A percentile compares a stretch with the other conserved stretches of the same genome.
Conservation (phyloP, 2,329 filamentous ascomycete genomes). For the Claviceps sp. region DNA sequence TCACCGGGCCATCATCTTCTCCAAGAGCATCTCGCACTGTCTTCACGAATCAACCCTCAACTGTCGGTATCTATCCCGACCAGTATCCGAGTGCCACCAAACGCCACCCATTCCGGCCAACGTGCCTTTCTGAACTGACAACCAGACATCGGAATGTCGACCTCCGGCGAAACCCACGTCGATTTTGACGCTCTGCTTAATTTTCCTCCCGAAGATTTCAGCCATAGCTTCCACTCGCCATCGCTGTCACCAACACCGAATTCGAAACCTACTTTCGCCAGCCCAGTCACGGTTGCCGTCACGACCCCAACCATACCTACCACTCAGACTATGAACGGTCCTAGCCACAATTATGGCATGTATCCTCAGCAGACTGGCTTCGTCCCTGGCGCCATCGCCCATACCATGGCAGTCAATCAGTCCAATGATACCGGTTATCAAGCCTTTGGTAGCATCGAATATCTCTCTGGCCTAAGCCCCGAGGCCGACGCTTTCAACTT, state of each 20-base stretch:
- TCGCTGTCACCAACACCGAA: slow-evolving; percentile 40
- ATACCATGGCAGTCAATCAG: slow-evolving; percentile 66
- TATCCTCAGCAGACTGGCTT: slow-evolving; percentile 94
- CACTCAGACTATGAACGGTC: slow-evolving; percentile 53
- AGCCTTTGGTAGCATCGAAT: slow-evolving; percentile 35
- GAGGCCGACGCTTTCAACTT: slow-evolving; percentile 60
- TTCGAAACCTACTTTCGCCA: slow-evolving; percentile 41
- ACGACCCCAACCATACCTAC: slow-evolving; percentile 42
- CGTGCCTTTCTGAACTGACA: not conserved
- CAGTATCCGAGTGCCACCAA: slow-evolving; percentile 1
- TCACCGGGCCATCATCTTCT: not conserved
- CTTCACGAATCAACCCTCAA: not conserved
- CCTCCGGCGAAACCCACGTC: slow-evolving; percentile 31
- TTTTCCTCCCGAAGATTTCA: slow-evolving; percentile 45
- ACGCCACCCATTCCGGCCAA: slow-evolving; percentile 1
- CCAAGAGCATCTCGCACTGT: not conserved
- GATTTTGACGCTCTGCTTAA: slow-evolving; percentile 47
- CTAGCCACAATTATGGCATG: slow-evolving; percentile 88
- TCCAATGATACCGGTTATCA: slow-evolving; percentile 41
- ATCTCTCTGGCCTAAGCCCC: slow-evolving; percentile 41
- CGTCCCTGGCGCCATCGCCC: slow-evolving; percentile 69
- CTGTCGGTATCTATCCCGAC: not conserved
- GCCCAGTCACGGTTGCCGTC: slow-evolving; percentile 37
- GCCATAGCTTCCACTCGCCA: slow-evolving; percentile 45
- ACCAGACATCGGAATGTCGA: slow-evolving; percentile 20